Conservation (phyloP, 2,329 filamentous ascomycete species). For the Monilinia laxa region DNA sequence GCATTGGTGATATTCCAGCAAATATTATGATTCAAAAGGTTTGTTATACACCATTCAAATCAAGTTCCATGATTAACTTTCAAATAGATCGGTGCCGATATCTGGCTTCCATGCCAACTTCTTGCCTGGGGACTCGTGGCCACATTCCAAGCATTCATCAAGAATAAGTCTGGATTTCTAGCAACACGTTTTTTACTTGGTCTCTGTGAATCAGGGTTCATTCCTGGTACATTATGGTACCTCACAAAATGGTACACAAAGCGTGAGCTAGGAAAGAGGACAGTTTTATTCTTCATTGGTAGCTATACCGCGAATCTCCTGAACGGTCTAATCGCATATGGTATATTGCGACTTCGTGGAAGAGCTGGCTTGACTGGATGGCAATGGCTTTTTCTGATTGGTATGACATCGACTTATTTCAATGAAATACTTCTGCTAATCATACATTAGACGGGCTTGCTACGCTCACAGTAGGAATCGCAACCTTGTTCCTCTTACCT, state of each 20-base stretch:
- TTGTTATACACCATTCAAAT: too few species aligned
- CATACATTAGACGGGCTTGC: constrained; percentile 23
- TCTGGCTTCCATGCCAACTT: constrained; percentile 52
- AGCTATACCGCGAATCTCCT: constrained; percentile 17
- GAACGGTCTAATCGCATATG: constrained; percentile 47
- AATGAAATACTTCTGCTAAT: constrained; percentile 32
- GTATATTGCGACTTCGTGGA: constrained; percentile 55
- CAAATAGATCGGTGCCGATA: constrained; percentile 53
- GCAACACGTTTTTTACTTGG: constrained; percentile 35
- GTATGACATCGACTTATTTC: constrained; percentile 19
- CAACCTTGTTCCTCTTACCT: constrained; percentile 17
- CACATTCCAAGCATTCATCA: constrained; percentile 49
- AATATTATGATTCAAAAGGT: constrained; percentile 21
- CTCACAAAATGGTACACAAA: constrained; percentile 20
- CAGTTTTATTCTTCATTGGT: constrained; percentile 20
- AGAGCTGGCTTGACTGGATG: constrained; percentile 54
- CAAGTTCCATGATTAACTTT: constrained; percentile 41
- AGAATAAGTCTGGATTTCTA: constrained; percentile 42
- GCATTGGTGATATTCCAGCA: constrained; percentile 20
- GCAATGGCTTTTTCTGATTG: constrained; percentile 52
- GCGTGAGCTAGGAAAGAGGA: constrained; percentile 17
- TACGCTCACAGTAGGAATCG: constrained; percentile 28
- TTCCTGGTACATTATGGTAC: constrained; percentile 47
- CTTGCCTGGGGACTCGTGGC: constrained; percentile 55
- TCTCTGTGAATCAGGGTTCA: constrained; percentile 50